Evolutionary conservation across 1,284 basidiomycete genomes (phyloP), one percentile per base, ranked within the genome.

Genomic region (Cystobasidiaceae sp.): DNA sequence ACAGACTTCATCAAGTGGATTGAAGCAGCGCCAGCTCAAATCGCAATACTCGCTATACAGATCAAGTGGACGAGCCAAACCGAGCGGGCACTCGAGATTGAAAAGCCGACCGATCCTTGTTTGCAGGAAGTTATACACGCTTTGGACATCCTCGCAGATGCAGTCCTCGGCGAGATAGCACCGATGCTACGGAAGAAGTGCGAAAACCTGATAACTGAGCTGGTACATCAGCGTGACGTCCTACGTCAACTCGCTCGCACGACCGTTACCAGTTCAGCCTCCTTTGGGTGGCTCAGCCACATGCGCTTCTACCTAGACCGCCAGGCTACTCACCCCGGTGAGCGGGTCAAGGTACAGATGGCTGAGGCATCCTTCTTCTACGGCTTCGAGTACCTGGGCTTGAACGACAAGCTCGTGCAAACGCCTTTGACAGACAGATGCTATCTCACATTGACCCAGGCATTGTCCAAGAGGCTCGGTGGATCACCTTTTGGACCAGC

Each of bases 401-500:
- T 97, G 15, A 87, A 92, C 0, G 96, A 99, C 77, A 87, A 92
- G 68, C 86, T 99, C 39, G 97, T 99, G 9, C 94, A 97, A 78
- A 99, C 96, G 6, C 97, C 96, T 0, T 82, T 99, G 50, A 99
- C 96, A n/a, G 93, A 97, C 76, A 84, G 91, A 62, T 94, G 94
- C 68, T 99, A 97, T 78, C 83, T 98, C 55, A 97, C 94, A 0
- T 80, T 98, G 48, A 98, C 96, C 0, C 96, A 98, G 75, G 96
- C 96, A 8, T 81, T 99, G 68, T 87, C 93, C 74, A 90, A 87
- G 72, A 92, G 97, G 74, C 84, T 97, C 13, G 96, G 96, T 70
- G 96, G 96, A 32, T 88, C 94, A 43, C 96, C 96, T 0, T 98
- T 99, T 75, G 96, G 96, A 28, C 96, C 96, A 41, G 96, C 96